These are phyloP conservation scores for Populus hybrid DNA, from an alignment of 441 rosid genomes.

Conservation along the genomic window DNA sequence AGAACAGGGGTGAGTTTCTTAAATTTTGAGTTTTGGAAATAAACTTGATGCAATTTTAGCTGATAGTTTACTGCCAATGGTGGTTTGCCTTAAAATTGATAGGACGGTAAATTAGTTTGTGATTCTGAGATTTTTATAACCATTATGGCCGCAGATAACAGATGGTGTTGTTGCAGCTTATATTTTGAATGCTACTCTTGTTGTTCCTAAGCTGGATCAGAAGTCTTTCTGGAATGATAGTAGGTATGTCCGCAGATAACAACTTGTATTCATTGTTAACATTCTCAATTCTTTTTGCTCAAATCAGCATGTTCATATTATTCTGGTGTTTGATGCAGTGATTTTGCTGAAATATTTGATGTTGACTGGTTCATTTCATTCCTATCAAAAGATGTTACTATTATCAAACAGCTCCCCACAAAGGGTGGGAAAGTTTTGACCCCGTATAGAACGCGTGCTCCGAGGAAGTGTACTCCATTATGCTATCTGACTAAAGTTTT, in stretches of 20 bases:
- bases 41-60: background rate
- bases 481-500: conserved; percentile 70
- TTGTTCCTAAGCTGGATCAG: conserved; percentile 88
- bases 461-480: conserved; percentile 77
- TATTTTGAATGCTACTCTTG: conserved; percentile 89
- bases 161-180: conserved; percentile 98
- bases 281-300: conserved; percentile 7
- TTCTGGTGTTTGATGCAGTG: conserved; percentile 40
- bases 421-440: conserved; percentile 49
- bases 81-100: background rate
- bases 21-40: background rate
- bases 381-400: conserved; percentile 71
- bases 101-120: background rate
- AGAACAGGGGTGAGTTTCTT: conserved; percentile 65
- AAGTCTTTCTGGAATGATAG: conserved; percentile 95
- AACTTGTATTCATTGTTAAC: conserved; percentile 7
- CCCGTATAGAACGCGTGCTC: conserved; percentile 65
- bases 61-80: background rate
- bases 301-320: conserved; percentile 12
- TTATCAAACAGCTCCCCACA: conserved; percentile 63
- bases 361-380: conserved; percentile 69
- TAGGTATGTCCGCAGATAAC: conserved; percentile 44
- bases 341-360: conserved; percentile 77
- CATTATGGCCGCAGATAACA: conserved; percentile 53
- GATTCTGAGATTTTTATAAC: background rate